Conservation (phyloP, 1,284 basidiomycete species). For the Moesziomyces antarcticus region DNA sequence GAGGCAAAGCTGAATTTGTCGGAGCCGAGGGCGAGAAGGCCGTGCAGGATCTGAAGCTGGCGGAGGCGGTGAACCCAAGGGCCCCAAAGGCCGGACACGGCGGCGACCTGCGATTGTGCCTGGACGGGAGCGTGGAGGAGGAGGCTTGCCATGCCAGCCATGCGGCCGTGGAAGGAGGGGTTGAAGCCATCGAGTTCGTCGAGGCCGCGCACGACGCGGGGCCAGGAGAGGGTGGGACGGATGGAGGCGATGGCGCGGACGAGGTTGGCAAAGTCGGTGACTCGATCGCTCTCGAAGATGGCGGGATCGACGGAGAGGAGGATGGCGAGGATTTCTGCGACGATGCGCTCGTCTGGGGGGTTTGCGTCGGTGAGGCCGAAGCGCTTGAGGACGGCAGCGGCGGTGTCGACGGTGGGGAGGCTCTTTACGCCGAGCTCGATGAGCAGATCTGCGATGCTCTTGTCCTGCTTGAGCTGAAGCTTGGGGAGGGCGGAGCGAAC, state of each 20-base stretch:
- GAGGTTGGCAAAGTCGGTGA: constrained; percentile 50
- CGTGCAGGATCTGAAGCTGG: constrained; percentile 87
- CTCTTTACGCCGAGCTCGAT: constrained; percentile 56
- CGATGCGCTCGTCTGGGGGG: constrained; percentile 48
- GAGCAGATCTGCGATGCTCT: constrained; percentile 51
- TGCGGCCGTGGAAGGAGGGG: constrained; percentile 68
- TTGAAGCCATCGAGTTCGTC: constrained; percentile 69
- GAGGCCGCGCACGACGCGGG: constrained; percentile 68
- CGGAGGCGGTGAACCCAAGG: constrained; percentile 85
- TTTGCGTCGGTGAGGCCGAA: constrained; percentile 50
- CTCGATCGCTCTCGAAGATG: constrained; percentile 38
- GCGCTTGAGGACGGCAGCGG: constrained; percentile 50
- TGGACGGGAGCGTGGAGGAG: constrained; percentile 49
- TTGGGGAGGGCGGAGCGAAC: constrained; percentile 63
- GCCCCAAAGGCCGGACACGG: constrained; percentile 70
- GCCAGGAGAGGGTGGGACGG: constrained; percentile 54
- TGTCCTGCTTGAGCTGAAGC: constrained; percentile 48
- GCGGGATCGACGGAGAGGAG: constrained; percentile 52
- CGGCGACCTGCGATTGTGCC: constrained; percentile 32
- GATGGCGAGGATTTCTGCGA: constrained; percentile 57
- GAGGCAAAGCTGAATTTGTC: constrained; percentile 81
- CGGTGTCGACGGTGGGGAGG: constrained; percentile 47
- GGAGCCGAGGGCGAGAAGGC: constrained; percentile 81
- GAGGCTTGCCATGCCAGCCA: constrained; percentile 57
- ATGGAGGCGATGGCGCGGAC: constrained; percentile 32